These are phyloP conservation scores for Cryptococcus neoformans DNA, from an alignment of 1,284 basidiomycete species.

Conservation along the genomic window DNA sequence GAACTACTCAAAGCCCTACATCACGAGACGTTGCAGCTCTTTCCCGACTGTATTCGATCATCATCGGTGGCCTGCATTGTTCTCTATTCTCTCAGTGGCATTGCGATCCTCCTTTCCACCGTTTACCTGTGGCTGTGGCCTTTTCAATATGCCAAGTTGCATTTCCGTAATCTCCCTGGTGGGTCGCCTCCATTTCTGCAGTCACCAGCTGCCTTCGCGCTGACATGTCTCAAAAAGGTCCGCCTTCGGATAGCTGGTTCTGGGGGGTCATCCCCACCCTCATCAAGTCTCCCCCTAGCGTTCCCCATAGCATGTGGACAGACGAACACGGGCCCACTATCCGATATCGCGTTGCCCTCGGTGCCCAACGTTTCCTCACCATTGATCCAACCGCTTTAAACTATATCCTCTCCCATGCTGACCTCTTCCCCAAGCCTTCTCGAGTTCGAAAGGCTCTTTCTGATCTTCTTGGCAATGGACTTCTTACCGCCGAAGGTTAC, in stretches of 20 bases:
- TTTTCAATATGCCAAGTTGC: slow-evolving; percentile 15
- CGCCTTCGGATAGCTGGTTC: slow-evolving; percentile 9
- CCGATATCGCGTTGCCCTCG: slow-evolving; percentile 16
- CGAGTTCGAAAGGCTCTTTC: slow-evolving; percentile 58
- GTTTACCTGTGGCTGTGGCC: slow-evolving; percentile 19
- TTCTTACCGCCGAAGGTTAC: slow-evolving; percentile 47
- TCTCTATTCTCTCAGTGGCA: slow-evolving; percentile 4
- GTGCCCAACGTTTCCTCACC: slow-evolving; percentile 54
- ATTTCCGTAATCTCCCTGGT: slow-evolving; percentile 29
- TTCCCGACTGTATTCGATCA: too few species aligned
- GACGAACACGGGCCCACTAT: slow-evolving; percentile 21
- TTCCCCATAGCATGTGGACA: slow-evolving; percentile 19
- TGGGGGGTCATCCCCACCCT: slow-evolving; percentile 19
- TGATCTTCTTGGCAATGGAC: slow-evolving; percentile 40
- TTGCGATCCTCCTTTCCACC: slow-evolving; percentile 4
- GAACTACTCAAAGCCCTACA: neutral
- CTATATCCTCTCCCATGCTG: slow-evolving; percentile 60
- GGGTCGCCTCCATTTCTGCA: slow-evolving; percentile 1
- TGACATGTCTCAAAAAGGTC: slow-evolving; percentile 9
- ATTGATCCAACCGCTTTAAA: slow-evolving; percentile 60
- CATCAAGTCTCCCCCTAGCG: slow-evolving; percentile 13
- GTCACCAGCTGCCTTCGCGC: neutral
- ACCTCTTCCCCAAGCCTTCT: slow-evolving; percentile 65
- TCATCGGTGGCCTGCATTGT: neutral
- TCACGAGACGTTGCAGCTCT: neutral